Percentiles rank a stretch among this genome's conserved stretches.
These are phyloP conservation scores for Deakozyma indianensis DNA, from an alignment of 805 yeast species.

Conservation along the genomic window DNA sequence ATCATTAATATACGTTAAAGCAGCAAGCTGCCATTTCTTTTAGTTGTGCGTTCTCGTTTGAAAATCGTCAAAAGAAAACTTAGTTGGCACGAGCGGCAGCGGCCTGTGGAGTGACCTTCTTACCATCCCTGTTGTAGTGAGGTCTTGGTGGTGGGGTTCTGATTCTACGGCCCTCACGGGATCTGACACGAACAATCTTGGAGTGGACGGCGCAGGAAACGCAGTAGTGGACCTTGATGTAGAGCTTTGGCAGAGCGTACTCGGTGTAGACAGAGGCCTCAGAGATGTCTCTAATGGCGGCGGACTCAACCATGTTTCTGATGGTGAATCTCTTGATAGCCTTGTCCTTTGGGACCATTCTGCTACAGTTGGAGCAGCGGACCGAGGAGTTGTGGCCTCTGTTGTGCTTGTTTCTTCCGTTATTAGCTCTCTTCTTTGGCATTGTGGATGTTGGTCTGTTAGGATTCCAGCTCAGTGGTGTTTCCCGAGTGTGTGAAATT, in stretches of 20 bases:
- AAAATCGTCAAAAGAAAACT: constrained; percentile 22
- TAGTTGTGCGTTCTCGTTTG: neutral
- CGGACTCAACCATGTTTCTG: constrained; percentile 99
- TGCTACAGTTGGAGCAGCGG: constrained; percentile 99
- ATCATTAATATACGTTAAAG: constrained; percentile 1
- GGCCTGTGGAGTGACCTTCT: constrained; percentile 91
- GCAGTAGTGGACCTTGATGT: constrained; percentile 99
- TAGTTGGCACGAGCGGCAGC: constrained; percentile 43
- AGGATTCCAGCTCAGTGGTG: too few relatives aligned
- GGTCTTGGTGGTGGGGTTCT: constrained; percentile 99
- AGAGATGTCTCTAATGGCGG: constrained; percentile 97
- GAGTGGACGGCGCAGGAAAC: constrained; percentile 99
- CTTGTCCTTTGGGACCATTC: constrained; percentile 99
- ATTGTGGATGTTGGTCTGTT: constrained; percentile 32
- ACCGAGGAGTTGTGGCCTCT: constrained; percentile 99
- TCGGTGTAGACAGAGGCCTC: constrained; percentile 99
- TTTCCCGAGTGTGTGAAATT: neutral
- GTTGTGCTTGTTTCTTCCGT: constrained; percentile 99
- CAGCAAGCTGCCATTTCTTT: neutral
- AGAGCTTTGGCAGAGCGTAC: constrained; percentile 98
- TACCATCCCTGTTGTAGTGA: constrained; percentile 88
- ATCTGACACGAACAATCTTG: constrained; percentile 99
- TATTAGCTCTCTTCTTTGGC: constrained; percentile 99
- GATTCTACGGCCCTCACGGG: constrained; percentile 95
- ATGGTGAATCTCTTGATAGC: constrained; percentile 99